Conservation (phyloP, 805 yeast species). For the Metschnikowia reukaufii region DNA sequence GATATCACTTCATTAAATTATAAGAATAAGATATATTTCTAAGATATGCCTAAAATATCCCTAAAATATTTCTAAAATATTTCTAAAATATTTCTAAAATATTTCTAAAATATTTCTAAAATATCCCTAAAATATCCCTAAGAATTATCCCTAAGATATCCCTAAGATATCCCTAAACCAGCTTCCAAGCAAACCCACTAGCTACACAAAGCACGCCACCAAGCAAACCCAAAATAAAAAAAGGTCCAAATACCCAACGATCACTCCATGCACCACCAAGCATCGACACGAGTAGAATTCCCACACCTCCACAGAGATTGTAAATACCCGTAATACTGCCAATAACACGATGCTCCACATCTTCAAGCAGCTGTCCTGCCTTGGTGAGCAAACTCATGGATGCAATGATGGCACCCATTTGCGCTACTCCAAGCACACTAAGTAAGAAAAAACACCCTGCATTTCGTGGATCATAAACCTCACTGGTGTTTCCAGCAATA, state of each 20-base stretch:
- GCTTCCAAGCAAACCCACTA: conserved; percentile 1
- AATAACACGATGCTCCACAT: conserved; percentile 42
- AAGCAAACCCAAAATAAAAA: conserved; percentile 50
- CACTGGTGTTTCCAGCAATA: conserved; percentile 18
- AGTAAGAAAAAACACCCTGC: conserved; percentile 41
- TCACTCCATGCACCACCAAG: conserved; percentile 65
- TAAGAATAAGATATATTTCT: too few relatives aligned
- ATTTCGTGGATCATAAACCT: conserved; percentile 34
- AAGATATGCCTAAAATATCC: too few relatives aligned
- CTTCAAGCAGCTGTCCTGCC: conserved; percentile 21
- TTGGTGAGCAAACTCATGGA: conserved; percentile 58
- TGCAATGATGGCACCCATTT: conserved; percentile 59
- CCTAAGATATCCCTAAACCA: background rate
- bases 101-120: too few relatives aligned
- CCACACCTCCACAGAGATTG: conserved; percentile 67
- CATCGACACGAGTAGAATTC: conserved; percentile 58
- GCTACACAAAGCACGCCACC: conserved; percentile 19
- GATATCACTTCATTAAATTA: too few relatives aligned
- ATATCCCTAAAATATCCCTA: too few relatives aligned
- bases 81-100: too few relatives aligned
- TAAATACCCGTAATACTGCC: conserved; percentile 73
- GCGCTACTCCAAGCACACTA: conserved; percentile 53
- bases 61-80: too few relatives aligned
- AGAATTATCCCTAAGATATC: too few relatives aligned
- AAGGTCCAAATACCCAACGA: conserved; percentile 57